A percentile compares a stretch with the other conserved stretches of the same genome.
These are phyloP conservation scores for Boletus vermiculosoides DNA, from an alignment of 768 basidiomycete species.

Conservation along the genomic window DNA sequence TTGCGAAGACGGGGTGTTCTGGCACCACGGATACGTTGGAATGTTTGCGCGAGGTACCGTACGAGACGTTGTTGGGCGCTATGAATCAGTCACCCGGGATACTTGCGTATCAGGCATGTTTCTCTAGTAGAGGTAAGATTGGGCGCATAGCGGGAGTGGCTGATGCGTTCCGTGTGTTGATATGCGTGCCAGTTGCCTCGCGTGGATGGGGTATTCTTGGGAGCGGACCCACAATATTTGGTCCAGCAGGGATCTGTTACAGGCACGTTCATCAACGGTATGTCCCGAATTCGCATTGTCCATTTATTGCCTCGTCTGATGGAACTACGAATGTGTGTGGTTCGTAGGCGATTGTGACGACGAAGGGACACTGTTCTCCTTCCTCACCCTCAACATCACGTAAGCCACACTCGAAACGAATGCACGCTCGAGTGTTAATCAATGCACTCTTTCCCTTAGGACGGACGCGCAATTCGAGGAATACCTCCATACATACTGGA, in stretches of 20 bases:
- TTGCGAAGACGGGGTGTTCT: slow-evolving; percentile 31
- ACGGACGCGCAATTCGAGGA: slow-evolving; percentile 26
- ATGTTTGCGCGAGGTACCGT: slow-evolving; percentile 36
- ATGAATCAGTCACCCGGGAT: slow-evolving; percentile 33
- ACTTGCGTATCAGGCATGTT: slow-evolving; percentile 33
- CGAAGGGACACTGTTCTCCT: slow-evolving; percentile 45
- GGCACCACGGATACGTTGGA: slow-evolving; percentile 27
- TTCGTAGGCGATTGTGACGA: slow-evolving; percentile 39
- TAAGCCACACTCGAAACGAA: slow-evolving; percentile 18
- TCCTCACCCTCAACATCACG: slow-evolving; percentile 50
- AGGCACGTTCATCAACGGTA: slow-evolving; percentile 19
- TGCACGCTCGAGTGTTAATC: too few relatives aligned
- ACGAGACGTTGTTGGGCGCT: slow-evolving; percentile 29
- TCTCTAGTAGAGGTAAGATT: background rate
- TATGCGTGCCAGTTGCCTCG: slow-evolving; percentile 37
- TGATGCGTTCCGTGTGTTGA: background rate
- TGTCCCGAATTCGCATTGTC: background rate
- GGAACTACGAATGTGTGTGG: background rate
- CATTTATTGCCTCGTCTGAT: background rate
- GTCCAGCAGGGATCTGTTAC: slow-evolving; percentile 37
- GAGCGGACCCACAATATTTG: slow-evolving; percentile 30
- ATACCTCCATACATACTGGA: slow-evolving; percentile 33
- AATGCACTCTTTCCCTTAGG: slow-evolving; percentile 3
- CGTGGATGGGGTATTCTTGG: slow-evolving; percentile 41
- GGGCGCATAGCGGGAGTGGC: background rate